Conservation (phyloP, 345 rosid species). For the Syzygium oleosum region DNA sequence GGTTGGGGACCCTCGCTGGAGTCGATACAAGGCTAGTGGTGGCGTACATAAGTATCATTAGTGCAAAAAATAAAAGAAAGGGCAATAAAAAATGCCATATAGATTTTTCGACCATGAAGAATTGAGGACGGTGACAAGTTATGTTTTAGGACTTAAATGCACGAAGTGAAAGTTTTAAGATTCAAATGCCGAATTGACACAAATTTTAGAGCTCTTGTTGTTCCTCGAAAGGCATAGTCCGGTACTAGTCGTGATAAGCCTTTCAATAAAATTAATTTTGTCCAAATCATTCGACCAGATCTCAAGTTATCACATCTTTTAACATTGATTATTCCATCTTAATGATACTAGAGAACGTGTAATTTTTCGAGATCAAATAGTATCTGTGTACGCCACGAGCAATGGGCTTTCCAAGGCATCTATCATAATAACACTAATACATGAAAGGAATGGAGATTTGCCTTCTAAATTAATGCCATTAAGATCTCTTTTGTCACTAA, state of each 20-base stretch:
- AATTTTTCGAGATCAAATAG: too few species aligned
- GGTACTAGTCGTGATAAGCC: not conserved
- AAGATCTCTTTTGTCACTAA: not conserved
- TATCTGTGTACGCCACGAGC: too few species aligned
- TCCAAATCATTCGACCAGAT: too few species aligned
- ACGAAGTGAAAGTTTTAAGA: not conserved
- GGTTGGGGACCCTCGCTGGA: not conserved
- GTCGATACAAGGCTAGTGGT: not conserved
- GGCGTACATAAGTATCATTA: not conserved
- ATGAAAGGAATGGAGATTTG: not conserved
- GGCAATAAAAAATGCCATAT: not conserved
- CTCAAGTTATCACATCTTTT: not conserved
- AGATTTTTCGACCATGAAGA: not conserved
- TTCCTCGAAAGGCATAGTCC: not conserved
- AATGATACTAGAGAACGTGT: fast-evolving
- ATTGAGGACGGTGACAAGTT: not conserved
- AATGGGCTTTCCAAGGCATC: too few species aligned
- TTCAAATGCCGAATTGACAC: not conserved
- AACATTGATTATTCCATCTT: not conserved
- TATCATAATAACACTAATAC: not conserved
- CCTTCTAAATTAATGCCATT: too few species aligned
- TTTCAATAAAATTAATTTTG: too few species aligned
- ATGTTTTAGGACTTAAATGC: not conserved
- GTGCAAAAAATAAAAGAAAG: not conserved
- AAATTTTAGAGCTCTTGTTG: not conserved